Base-by-base conservation (phyloP, 1,284 basidiomycete genomes). In the Ganoderma resinaceum region DNA sequence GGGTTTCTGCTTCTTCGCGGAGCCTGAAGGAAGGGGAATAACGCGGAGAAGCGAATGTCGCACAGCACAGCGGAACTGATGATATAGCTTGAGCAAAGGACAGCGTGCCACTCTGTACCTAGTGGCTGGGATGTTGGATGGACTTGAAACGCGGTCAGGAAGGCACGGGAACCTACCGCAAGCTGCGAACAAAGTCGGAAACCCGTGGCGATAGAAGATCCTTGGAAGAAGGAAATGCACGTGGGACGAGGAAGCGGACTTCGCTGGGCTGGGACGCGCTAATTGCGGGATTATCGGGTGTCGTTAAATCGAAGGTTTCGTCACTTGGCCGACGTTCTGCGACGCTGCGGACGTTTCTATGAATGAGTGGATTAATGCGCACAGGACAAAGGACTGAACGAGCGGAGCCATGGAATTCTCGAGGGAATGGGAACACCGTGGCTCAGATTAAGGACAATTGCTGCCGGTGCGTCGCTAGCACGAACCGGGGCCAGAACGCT, bases 1-100 rank as follows among this genome's bases (percentile, higher is more conserved):
- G 66, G 57, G 69, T 66, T 68, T 69, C 42, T 59, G 58, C 55
- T 66, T 62, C 63, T 67, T 67, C 66, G 63, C 70, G 70, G 67
- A 63, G 66, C 55, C 26, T 43, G n/a, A 67, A 64, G 55, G 18
- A 31, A 16, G 46, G 68, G 70, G 37, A 9, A 61, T 66, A 69
- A 63, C 46, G 67, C 70, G 70, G 70, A 61, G 61, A 61, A 29
- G 57, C 53, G 49, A 29, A 57, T 33, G 57, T 63, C 61, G 52
- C 57, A 8, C 55, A 61, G 38, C 43, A 18, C 23, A 49, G n/a
- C 55, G 55, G 20, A 23, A 23, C 33, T n/a, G 55, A 58, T 58
- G 55, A 37, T 58, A n/a, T n/a, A 37, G 5, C 31, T 57, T 31
- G 53, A 57, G 33, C 31, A 26, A n/a, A 33, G 31, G 18, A 58